Percentiles rank a stretch among this genome's conserved stretches.
Conservation (phyloP, 192 early-diverging fungal genomes). For the Umbelopsis sp. region DNA sequence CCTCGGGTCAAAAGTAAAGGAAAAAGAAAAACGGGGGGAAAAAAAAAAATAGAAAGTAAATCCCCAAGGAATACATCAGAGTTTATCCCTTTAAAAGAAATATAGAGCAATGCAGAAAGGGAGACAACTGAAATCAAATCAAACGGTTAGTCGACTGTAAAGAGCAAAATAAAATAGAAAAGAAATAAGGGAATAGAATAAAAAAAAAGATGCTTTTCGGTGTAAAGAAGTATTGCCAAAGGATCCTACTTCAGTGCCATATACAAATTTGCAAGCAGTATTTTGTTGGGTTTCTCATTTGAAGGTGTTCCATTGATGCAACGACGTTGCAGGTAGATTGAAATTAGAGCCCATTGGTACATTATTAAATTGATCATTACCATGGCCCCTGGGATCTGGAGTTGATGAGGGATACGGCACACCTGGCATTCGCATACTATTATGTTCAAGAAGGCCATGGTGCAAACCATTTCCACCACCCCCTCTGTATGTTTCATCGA, state of each 20-base stretch:
- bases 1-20: background rate
- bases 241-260: too few species aligned
- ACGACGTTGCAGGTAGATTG: background rate
- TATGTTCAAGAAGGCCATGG: constrained; percentile 7
- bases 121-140: too few species aligned
- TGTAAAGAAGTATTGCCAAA: too few species aligned
- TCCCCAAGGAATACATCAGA: too few species aligned
- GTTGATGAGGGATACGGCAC: background rate
- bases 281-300: background rate
- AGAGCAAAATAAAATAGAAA: too few species aligned
- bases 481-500: background rate
- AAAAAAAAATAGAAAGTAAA: too few species aligned
- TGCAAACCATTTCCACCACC: background rate
- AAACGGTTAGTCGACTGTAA: too few species aligned
- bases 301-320: background rate
- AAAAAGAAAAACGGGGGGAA: background rate
- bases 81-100: too few species aligned
- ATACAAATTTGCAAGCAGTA: background rate
- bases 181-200: too few species aligned
- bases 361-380: constrained; percentile 6
- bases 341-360: constrained; percentile 13
- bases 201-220: too few species aligned
- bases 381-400: background rate
- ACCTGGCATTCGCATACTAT: constrained; percentile 4
- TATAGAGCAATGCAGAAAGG: too few species aligned